Base-by-base conservation (phyloP, 2,329 filamentous ascomycete genomes). In the Myrmaecium sp. region DNA sequence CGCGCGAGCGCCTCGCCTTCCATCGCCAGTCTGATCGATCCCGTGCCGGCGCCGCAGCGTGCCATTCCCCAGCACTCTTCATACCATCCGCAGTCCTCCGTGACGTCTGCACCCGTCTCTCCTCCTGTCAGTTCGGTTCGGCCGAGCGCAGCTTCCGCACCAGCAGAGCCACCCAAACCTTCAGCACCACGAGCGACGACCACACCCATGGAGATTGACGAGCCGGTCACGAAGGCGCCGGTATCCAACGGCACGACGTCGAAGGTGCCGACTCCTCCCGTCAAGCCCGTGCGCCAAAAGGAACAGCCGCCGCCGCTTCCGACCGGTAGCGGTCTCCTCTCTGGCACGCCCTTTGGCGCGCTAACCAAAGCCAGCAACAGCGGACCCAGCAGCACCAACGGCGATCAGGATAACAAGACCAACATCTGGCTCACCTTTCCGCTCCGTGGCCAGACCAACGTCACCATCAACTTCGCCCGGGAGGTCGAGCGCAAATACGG, bases 401-500 rank as follows among this genome's bases (percentile, higher is more conserved):
- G 69, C 67, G 3, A 23, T 6, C 8, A 10, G 6, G 35, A 41
- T 6, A 35, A 40, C 22, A 48, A 44, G 22, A 42, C 83, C 73
- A 21, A 92, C 72, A 93, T 98, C 35, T 68, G 91, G 28, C 65
- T 98, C 11, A 74, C 78, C 29, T 74, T 98, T 30, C 72, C 79
- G 0, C 64, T 98, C 20, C 69, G 75, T 31, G 80, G 82, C 21
- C 73, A 80, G 40, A 76, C 70, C 18, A 93, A 93, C 49, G 82
- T 86, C 38, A 86, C 91, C 33, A 72, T 98, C 54, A 95, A 95
- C 50, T 94, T 95, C 37, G 84, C 86, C 43, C 80, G 82, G 23
- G 64, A 95, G 52, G 89, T 91, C 7, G 82, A 93, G 52, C 83
- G 91, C 36, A 78, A 76, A 34, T 95, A 94, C 48, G 89, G 89